These are phyloP conservation scores for Tolypocladium album DNA, from an alignment of 2,329 filamentous ascomycete species.

Conservation along the genomic window DNA sequence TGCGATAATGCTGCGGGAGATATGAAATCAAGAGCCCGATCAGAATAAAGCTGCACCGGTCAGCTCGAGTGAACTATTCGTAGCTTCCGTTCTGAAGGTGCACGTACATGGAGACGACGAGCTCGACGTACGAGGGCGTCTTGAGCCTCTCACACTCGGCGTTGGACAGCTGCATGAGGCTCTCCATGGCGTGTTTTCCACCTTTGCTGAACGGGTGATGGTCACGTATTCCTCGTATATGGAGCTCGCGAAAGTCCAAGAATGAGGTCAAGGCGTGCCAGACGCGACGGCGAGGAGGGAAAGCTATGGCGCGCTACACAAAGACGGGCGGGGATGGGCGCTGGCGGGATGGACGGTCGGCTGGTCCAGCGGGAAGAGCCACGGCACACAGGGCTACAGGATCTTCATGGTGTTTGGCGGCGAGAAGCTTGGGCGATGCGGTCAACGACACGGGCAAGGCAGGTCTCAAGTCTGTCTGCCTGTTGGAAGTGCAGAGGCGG, in stretches of 20 bases:
- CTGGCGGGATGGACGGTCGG: not conserved
- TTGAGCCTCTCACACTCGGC: conserved; percentile 38
- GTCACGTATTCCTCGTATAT: not conserved
- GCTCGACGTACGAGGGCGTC: conserved; percentile 41
- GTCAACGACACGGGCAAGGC: not conserved
- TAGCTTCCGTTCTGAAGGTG: not conserved
- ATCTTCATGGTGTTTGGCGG: not conserved
- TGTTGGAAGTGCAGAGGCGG: not conserved
- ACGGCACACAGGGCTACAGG: not conserved
- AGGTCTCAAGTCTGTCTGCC: not conserved
- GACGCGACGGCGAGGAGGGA: not conserved
- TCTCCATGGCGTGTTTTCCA: not conserved
- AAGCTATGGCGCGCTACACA: not conserved
- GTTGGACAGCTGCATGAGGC: conserved; percentile 1
- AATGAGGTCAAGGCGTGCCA: not conserved
- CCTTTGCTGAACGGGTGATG: not conserved
- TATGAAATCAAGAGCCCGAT: conserved; percentile 87
- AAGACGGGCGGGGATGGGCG: not conserved
- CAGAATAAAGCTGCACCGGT: conserved; percentile 52
- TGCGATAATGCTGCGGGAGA: conserved; percentile 87
- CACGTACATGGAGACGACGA: conserved; percentile 42
- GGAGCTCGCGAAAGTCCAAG: not conserved
- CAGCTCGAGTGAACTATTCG: not conserved
- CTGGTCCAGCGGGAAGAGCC: not conserved
- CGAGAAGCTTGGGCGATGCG: not conserved